These are phyloP conservation scores for Sungouiella thailandica DNA, from an alignment of 805 yeast species.

Conservation along the genomic window DNA sequence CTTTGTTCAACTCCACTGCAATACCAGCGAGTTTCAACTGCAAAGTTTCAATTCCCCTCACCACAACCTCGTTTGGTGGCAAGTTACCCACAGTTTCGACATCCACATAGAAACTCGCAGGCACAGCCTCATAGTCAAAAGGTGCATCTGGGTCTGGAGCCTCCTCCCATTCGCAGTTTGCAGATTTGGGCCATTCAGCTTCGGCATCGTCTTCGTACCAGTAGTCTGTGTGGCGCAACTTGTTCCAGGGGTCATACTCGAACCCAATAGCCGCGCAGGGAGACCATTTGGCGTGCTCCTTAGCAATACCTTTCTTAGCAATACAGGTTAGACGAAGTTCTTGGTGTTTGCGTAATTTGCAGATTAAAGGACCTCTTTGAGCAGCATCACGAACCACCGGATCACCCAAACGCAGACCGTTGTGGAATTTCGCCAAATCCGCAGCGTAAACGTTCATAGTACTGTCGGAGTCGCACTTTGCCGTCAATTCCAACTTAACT, in stretches of 20 bases:
- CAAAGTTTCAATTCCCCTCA: constrained; percentile 76
- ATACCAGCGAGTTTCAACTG: constrained; percentile 90
- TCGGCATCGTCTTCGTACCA: constrained; percentile 93
- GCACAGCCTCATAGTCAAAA: constrained; percentile 80
- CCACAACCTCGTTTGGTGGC: constrained; percentile 83
- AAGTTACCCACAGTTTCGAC: constrained; percentile 91
- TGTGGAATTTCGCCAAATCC: constrained; percentile 51
- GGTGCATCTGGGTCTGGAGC: constrained; percentile 83
- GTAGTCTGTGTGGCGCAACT: constrained; percentile 88
- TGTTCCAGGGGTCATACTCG: constrained; percentile 99
- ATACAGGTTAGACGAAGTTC: constrained; percentile 85
- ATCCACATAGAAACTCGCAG: constrained; percentile 77
- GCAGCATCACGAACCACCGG: constrained; percentile 81
- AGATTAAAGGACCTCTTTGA: constrained; percentile 81
- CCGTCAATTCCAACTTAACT: constrained; percentile 79
- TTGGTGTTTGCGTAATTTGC: constrained; percentile 89
- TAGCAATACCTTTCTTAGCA: constrained; percentile 95
- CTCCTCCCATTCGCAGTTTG: constrained; percentile 93
- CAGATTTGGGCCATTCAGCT: constrained; percentile 88
- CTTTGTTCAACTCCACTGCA: constrained; percentile 58
- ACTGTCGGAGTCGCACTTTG: constrained; percentile 82
- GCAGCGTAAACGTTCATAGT: constrained; percentile 88
- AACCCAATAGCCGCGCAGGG: constrained; percentile 95
- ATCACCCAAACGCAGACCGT: constrained; percentile 56
- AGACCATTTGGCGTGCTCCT: constrained; percentile 98